These are phyloP conservation scores for Prunus mume DNA, from an alignment of 306 rosid species.

Conservation along the genomic window DNA sequence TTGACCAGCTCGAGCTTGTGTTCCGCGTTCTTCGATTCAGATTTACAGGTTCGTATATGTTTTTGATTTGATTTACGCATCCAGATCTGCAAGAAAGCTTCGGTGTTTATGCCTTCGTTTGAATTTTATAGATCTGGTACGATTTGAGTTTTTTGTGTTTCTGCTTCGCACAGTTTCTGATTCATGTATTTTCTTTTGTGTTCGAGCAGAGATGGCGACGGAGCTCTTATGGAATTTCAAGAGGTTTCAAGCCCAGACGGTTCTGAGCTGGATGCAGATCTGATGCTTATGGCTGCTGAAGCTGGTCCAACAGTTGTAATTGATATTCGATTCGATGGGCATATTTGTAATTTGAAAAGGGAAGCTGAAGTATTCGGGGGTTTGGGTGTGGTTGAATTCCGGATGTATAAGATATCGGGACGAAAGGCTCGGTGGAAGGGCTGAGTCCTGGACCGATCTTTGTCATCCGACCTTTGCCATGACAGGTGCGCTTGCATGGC, in stretches of 20 bases:
- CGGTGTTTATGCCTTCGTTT: not conserved
- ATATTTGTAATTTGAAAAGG: not conserved
- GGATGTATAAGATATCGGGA: constrained; percentile 26
- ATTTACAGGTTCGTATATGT: not conserved
- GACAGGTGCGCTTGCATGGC: constrained; percentile 98
- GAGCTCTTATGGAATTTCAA: not conserved
- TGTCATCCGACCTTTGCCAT: constrained; percentile 96
- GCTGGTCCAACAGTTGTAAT: not conserved
- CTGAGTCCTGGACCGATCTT: constrained; percentile 25
- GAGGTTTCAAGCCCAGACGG: not conserved
- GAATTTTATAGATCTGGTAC: not conserved
- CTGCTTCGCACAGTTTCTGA: not conserved
- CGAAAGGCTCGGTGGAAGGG: not conserved
- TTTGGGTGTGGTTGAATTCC: not conserved
- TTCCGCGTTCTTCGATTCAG: not conserved
- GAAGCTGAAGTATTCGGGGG: not conserved
- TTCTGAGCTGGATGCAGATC: not conserved
- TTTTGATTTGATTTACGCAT: not conserved
- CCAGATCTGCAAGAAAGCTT: not conserved
- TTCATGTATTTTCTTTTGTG: not conserved
- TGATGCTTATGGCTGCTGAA: not conserved
- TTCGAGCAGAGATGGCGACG: not conserved
- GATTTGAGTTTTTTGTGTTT: not conserved
- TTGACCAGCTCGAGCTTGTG: not conserved
- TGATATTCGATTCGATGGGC: no score